phyloP scores from a whole-genome alignment of 2,329 filamentous ascomycete species.

The Penicillium sp. region DNA sequence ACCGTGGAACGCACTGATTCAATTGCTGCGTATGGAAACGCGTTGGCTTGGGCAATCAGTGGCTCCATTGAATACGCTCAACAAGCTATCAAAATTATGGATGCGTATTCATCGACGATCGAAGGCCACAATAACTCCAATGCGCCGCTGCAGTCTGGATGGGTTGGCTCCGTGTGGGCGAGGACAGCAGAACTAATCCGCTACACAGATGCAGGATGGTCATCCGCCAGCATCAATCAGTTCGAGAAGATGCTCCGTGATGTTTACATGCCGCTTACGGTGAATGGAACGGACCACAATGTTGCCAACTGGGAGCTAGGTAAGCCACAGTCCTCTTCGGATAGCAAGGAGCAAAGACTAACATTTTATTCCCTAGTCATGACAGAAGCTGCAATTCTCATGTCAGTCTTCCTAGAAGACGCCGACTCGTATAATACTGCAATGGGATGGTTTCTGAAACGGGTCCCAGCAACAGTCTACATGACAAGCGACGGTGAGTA shows the following conservation, averaged over 20 bases:
- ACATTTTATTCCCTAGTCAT: constrained; percentile 10
- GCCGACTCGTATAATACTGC: constrained; percentile 23
- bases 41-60: constrained; percentile 30
- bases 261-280: constrained; percentile 31
- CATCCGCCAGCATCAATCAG: constrained; percentile 18
- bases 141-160: constrained; percentile 34
- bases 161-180: constrained; percentile 34
- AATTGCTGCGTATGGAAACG: constrained; percentile 32
- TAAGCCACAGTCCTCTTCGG: not conserved
- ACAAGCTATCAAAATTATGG: constrained; percentile 33
- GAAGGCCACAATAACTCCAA: constrained; percentile 32
- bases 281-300: constrained; percentile 16
- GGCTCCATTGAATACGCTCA: constrained; percentile 26
- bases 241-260: constrained; percentile 31
- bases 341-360: not conserved
- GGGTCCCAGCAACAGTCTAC: constrained; percentile 34
- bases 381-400: constrained; percentile 28
- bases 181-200: constrained; percentile 34
- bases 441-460: constrained; percentile 26
- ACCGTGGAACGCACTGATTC: constrained; percentile 32
- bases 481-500: constrained; percentile 24
- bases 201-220: constrained; percentile 29
- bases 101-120: constrained; percentile 30
- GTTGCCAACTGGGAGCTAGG: constrained; percentile 35
- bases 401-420: constrained; percentile 33